These are phyloP conservation scores for Thermothelomyces thermophilus DNA, from an alignment of 2,329 filamentous ascomycete genomes.

Conservation along the genomic window DNA sequence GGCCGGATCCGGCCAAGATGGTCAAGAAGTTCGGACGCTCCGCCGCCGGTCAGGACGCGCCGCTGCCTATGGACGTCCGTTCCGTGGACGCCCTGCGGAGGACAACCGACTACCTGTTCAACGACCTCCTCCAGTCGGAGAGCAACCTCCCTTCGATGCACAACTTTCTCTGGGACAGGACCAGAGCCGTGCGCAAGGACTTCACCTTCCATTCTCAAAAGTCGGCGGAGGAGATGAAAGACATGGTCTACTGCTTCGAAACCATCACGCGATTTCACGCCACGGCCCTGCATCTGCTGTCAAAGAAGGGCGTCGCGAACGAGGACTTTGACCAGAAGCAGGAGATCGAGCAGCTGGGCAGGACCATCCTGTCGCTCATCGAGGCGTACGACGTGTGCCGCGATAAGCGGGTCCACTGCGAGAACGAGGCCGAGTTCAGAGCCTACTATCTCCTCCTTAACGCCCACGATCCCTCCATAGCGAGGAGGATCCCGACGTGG, in stretches of 20 bases:
- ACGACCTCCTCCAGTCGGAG: slow-evolving; percentile 50
- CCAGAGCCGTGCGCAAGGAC: slow-evolving; percentile 60
- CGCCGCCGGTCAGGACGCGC: slow-evolving; percentile 60
- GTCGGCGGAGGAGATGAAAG: slow-evolving; percentile 48
- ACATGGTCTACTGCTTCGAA: slow-evolving; percentile 58
- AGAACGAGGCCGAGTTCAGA: slow-evolving; percentile 60
- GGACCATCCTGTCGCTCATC: slow-evolving; percentile 57
- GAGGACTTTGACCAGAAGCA: slow-evolving; percentile 61
- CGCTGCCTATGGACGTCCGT: slow-evolving; percentile 61
- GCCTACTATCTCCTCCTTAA: slow-evolving; percentile 60
- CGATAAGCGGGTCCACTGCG: slow-evolving; percentile 49
- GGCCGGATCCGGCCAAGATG: slow-evolving; percentile 49
- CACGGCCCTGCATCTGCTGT: slow-evolving; percentile 56
- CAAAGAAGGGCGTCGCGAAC: slow-evolving; percentile 46
- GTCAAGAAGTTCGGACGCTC: slow-evolving; percentile 63
- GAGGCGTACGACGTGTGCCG: slow-evolving; percentile 61
- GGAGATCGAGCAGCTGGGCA: slow-evolving; percentile 61
- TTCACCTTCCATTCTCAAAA: slow-evolving; percentile 61
- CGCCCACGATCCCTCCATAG: slow-evolving; percentile 50
- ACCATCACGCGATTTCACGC: slow-evolving; percentile 62
- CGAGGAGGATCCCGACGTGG: slow-evolving; percentile 51
- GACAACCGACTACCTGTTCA: slow-evolving; percentile 58
- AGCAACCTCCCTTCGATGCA: slow-evolving; percentile 50
- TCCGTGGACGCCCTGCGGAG: slow-evolving; percentile 51
- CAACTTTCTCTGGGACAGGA: slow-evolving; percentile 62